Percentiles rank a stretch among this genome's conserved stretches.
Conservation (phyloP, 495 filamentous ascomycete genomes). For the Letharia columbiana region DNA sequence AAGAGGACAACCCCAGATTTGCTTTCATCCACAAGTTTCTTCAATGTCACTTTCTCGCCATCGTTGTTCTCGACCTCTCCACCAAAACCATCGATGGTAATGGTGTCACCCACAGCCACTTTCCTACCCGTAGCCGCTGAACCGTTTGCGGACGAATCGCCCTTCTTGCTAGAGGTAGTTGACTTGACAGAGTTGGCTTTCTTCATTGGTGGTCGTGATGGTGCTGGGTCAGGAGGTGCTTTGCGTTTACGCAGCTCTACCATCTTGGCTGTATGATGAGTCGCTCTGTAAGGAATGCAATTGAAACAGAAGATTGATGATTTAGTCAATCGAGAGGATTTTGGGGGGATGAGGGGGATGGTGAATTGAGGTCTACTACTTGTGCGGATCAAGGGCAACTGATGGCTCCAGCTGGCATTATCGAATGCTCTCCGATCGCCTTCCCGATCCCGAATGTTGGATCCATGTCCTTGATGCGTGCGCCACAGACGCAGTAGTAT, state of each 20-base stretch:
- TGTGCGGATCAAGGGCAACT: not conserved
- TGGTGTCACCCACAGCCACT: conserved; percentile 37
- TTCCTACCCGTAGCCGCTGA: conserved; percentile 21
- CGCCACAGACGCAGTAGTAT: conserved; percentile 5
- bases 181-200: conserved; percentile 45
- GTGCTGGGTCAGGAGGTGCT: conserved; percentile 36
- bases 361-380: not conserved
- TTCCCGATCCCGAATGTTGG: not conserved
- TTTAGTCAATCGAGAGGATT: not conserved
- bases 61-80: conserved; percentile 80
- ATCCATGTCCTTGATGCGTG: not conserved
- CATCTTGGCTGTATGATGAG: conserved; percentile 28
- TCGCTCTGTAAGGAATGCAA: not conserved
- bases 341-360: not conserved
- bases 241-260: conserved; percentile 71
- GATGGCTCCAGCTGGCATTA: not conserved
- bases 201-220: conserved; percentile 45
- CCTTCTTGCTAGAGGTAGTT: conserved; percentile 34
- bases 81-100: conserved; percentile 65
- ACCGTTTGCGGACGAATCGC: conserved; percentile 29
- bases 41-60: conserved; percentile 65
- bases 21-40: conserved; percentile 70
- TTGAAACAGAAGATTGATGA: not conserved
- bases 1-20: conserved; percentile 83
- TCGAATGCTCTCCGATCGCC: not conserved